Base-by-base conservation (phyloP, 768 basidiomycete genomes). In the Agrocybe praecox region DNA sequence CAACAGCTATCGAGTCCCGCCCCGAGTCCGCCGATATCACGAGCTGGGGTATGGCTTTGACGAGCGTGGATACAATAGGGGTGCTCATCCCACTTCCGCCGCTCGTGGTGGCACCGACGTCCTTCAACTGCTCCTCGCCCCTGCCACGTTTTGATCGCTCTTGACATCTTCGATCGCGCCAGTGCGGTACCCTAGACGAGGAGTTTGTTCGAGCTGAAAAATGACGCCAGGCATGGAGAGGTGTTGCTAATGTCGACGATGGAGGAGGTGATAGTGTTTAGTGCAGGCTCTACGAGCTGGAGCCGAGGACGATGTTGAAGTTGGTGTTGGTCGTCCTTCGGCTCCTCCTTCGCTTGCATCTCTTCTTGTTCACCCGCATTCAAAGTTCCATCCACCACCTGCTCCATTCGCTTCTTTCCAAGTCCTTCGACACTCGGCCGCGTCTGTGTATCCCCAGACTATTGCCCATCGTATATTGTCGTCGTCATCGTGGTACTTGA, bases 131-230 rank as follows among this genome's bases (percentile, higher is more conserved):
- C 47, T 46, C 23, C 21, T n/a, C 44, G 51, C 47, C 44, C 65
- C 21, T 63, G n/a, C n/a, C n/a, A n/a, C n/a, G n/a, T n/a, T n/a
- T n/a, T n/a, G n/a, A n/a, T n/a, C n/a, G n/a, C 87, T 23, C 73
- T 69, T 60, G 36, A 69, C 68, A 8, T 61, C 62, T 19, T 59
- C 64, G 19, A 17, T 49, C 0, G 7, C 47, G 0, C 46, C 46
- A 21, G 57, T 44, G 18, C 72, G 73, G 43, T 75, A 74, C 5
- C 82, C 75, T 87, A 90, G 53, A 80, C 73, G 12, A 79, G 57
- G 45, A 85, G 66, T 14, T 79, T 71, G 44, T 67, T 61, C 15
- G 77, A 74, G 22, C 74, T 74, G 62, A 83, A 80, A 57, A 81
- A 80, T 0, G 78, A n/a, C n/a, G n/a, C n/a, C n/a, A n/a, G n/a